These are phyloP conservation scores for Puya raimondii DNA, from an alignment of 176 grass and related monocot species.

Conservation along the genomic window DNA sequence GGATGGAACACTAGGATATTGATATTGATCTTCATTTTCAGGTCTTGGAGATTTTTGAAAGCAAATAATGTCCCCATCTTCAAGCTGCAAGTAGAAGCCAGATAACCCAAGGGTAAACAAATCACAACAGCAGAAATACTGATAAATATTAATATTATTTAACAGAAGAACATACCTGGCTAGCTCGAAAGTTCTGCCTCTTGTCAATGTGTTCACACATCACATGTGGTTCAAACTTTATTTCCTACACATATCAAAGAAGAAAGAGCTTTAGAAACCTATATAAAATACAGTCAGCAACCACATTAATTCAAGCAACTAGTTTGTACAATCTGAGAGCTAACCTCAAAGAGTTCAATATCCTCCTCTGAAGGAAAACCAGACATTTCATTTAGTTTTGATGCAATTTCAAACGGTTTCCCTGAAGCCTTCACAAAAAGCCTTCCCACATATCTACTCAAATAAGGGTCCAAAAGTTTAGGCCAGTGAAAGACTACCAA, in stretches of 20 bases:
- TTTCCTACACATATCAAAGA: conserved; percentile 57
- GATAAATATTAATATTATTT: conserved; percentile 11
- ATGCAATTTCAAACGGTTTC: conserved; percentile 63
- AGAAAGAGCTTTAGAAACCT: conserved; percentile 22
- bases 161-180: conserved; percentile 47
- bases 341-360: conserved; percentile 94
- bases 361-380: conserved; percentile 74
- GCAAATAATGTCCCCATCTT: conserved; percentile 98
- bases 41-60: conserved; percentile 60
- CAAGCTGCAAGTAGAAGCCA: conserved; percentile 50
- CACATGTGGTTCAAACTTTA: conserved; percentile 93
- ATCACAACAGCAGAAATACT: not conserved
- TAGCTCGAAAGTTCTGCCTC: conserved; percentile 58
- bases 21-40: conserved; percentile 49
- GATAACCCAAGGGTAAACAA: conserved; percentile 20
- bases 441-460: conserved; percentile 83
- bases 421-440: conserved; percentile 78
- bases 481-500: conserved; percentile 14
- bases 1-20: conserved; percentile 75
- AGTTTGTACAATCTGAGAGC: conserved; percentile 3
- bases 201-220: conserved; percentile 98
- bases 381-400: conserved; percentile 83
- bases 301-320: not conserved
- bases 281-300: not conserved
- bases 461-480: conserved; percentile 6